Conservation (phyloP, 106 monocot species). For the Iris macrosiphon region DNA sequence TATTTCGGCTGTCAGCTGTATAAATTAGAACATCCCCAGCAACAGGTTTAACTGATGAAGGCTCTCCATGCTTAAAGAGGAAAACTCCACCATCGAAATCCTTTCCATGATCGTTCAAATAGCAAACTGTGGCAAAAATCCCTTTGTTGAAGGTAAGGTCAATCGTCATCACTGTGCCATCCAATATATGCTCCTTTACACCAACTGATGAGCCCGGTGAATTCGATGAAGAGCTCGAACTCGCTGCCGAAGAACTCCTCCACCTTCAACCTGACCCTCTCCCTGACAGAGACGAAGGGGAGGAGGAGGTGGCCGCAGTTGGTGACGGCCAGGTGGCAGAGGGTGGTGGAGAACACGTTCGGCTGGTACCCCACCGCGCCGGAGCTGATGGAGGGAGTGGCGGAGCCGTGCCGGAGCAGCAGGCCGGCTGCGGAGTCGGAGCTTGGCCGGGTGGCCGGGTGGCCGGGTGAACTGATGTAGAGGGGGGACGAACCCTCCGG, state of each 20-base stretch:
- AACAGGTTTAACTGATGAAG: conserved; percentile 55
- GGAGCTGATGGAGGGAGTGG: too few relatives aligned
- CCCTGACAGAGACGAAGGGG: conserved; percentile 63
- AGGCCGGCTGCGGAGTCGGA: too few relatives aligned
- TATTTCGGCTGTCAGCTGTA: conserved; percentile 75
- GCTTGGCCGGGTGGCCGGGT: too few relatives aligned
- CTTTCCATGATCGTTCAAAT: conserved; percentile 69
- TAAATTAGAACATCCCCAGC: conserved; percentile 93
- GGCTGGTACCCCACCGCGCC: conserved; percentile 71
- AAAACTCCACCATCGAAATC: conserved; percentile 83
- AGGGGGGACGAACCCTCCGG: too few relatives aligned
- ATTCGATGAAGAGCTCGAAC: conserved; percentile 80
- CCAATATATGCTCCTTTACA: conserved; percentile 90
- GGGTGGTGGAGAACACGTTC: conserved; percentile 77
- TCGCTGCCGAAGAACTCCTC: conserved; percentile 74
- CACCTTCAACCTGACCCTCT: conserved; percentile 54
- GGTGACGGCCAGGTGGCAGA: conserved; percentile 79
- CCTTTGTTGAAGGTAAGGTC: conserved; percentile 84
- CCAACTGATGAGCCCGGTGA: conserved; percentile 96
- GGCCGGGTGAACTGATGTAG: too few relatives aligned
- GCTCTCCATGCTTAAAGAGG: conserved; percentile 78
- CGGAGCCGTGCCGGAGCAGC: too few relatives aligned
- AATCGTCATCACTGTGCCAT: conserved; percentile 97
- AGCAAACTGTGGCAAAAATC: conserved; percentile 94
- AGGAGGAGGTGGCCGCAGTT: conserved; percentile 64